Evolutionary conservation across 169 alveolate species (phyloP).

Genomic region (Cryptosporidium meleagridis): DNA sequence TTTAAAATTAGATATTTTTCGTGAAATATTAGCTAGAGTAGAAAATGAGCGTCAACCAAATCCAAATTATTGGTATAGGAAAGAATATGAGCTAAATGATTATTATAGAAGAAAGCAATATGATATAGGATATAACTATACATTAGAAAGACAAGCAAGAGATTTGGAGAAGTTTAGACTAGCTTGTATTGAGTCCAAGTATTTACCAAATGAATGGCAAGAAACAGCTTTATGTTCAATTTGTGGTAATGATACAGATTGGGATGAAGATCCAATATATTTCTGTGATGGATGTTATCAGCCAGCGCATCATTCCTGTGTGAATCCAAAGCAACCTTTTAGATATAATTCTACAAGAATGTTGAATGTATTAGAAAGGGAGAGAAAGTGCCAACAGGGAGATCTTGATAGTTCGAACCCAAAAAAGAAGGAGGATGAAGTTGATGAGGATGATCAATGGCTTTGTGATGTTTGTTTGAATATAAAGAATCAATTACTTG

Average conservation of each 20-base stretch:
- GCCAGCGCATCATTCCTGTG: constrained; percentile 74
- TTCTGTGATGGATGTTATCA: constrained; percentile 74
- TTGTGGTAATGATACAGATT: constrained; percentile 71
- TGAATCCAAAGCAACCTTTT: constrained; percentile 67
- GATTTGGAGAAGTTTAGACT: constrained; percentile 57
- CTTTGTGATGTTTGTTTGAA: constrained; percentile 57
- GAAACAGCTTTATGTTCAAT: constrained; percentile 72
- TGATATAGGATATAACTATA: constrained; percentile 38
- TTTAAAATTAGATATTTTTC: constrained; percentile 21
- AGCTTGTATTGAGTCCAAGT: constrained; percentile 55
- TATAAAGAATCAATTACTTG: constrained; percentile 24
- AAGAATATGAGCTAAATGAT: constrained; percentile 49
- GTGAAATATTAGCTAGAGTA: constrained; percentile 19
- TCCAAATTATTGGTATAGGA: constrained; percentile 22
- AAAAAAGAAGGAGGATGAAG: constrained; percentile 6
- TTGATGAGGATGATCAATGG: constrained; percentile 58
- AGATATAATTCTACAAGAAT: constrained; percentile 63
- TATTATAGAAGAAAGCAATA: constrained; percentile 34
- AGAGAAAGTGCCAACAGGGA: constrained; percentile 37
- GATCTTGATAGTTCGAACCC: constrained; percentile 23
- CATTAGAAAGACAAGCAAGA: constrained; percentile 42
- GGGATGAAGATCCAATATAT: constrained; percentile 73
- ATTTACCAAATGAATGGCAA: constrained; percentile 70
- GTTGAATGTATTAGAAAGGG: constrained; percentile 57
- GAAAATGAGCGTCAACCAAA: constrained; percentile 47